Evolutionary conservation across 495 filamentous ascomycete species (phyloP).

Genomic region (Penicillium canescens): DNA sequence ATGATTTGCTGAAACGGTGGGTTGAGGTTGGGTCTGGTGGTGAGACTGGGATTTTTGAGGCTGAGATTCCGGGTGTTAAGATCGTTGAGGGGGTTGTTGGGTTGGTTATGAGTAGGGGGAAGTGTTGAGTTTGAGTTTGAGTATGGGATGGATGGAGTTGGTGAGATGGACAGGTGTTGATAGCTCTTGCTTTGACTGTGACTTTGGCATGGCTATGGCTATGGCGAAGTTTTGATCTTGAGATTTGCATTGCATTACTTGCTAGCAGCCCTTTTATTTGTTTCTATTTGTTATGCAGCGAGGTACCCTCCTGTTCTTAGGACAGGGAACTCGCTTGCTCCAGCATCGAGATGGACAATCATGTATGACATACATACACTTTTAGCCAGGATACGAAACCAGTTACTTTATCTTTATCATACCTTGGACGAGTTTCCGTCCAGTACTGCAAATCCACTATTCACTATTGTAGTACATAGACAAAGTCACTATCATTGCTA

Average conservation of each 20-base stretch:
- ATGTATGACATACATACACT: no score
- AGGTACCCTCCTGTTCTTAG: no score
- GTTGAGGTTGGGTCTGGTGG: conserved; percentile 50
- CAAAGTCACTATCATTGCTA: not conserved
- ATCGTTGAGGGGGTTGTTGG: conserved; percentile 42
- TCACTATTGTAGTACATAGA: conserved; percentile 1
- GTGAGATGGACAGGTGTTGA: not conserved
- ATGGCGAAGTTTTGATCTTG: no score
- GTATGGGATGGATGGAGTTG: not conserved
- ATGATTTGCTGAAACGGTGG: conserved; percentile 77
- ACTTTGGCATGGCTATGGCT: no score
- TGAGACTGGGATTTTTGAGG: conserved; percentile 50
- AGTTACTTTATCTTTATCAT: no score
- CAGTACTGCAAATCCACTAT: not conserved
- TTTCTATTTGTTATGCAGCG: no score
- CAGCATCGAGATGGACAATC: no score
- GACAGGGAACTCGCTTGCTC: no score
- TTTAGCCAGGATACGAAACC: no score
- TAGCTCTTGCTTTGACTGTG: not conserved
- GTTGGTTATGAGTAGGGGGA: conserved; percentile 45
- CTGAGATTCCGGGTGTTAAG: conserved; percentile 43
- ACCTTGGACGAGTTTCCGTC: no score
- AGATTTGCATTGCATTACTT: no score
- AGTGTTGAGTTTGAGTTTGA: conserved; percentile 14
- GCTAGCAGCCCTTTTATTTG: no score